Percentiles rank a stretch among this genome's conserved stretches.
These are phyloP conservation scores for Torulaspora quercuum DNA, from an alignment of 805 yeast species.

Conservation along the genomic window DNA sequence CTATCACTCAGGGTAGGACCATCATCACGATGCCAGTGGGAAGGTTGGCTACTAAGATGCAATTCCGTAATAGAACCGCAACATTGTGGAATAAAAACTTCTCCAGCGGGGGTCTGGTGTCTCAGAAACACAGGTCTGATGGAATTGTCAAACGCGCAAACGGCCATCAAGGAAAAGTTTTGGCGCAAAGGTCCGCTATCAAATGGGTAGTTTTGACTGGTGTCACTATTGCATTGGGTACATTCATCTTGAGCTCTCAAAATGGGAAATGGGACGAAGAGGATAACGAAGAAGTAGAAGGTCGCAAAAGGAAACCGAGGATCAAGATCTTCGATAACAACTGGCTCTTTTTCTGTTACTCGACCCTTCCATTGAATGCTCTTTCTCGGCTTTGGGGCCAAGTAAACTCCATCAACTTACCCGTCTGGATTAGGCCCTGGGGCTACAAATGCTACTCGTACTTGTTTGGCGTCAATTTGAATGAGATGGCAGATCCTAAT, in stretches of 20 bases:
- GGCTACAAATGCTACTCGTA: conserved; percentile 74
- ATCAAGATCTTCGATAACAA: conserved; percentile 43
- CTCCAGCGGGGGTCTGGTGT: conserved; percentile 14
- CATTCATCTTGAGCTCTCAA: conserved; percentile 23
- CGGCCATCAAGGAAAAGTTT: conserved; percentile 5
- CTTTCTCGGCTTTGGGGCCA: conserved; percentile 94
- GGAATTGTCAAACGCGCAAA: conserved; percentile 12
- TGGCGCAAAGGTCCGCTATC: conserved; percentile 14
- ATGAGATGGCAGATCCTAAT: conserved; percentile 84
- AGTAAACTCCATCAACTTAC: conserved; percentile 76
- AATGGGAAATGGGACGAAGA: conserved; percentile 33
- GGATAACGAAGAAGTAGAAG: conserved; percentile 30
- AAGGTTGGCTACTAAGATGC: conserved; percentile 21
- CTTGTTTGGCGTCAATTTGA: conserved; percentile 81
- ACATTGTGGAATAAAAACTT: conserved; percentile 24
- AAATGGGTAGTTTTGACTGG: conserved; percentile 34
- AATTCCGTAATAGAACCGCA: conserved; percentile 29
- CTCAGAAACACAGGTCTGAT: conserved; percentile 12
- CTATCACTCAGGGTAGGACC: conserved; percentile 21
- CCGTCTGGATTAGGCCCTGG: conserved; percentile 82
- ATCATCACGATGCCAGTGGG: conserved; percentile 21
- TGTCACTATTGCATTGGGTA: conserved; percentile 30
- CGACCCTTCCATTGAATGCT: conserved; percentile 86
- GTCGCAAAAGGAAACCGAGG: conserved; percentile 54
- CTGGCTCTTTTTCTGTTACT: conserved; percentile 87